These are phyloP conservation scores for Yamadazyma spencermartinsiae DNA, from an alignment of 1,139 yeast species.

Conservation along the genomic window DNA sequence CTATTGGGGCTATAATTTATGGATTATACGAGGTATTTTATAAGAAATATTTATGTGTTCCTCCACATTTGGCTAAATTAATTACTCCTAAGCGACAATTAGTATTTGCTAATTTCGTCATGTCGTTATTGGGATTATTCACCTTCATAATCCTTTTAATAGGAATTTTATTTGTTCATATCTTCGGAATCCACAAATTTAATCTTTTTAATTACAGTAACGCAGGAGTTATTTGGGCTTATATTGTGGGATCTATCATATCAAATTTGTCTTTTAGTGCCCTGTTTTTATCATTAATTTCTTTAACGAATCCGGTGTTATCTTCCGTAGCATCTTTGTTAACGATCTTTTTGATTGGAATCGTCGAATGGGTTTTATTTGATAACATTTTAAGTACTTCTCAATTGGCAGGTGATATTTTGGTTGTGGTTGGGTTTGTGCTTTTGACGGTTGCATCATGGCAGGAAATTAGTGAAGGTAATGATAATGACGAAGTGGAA, in stretches of 20 bases:
- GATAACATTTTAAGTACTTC: slow-evolving; percentile 50
- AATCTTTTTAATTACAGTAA: slow-evolving; percentile 50
- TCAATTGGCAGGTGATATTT: slow-evolving; percentile 56
- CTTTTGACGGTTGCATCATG: slow-evolving; percentile 72
- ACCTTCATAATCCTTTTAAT: slow-evolving; percentile 55
- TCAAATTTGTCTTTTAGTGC: slow-evolving; percentile 72
- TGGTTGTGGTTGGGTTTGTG: slow-evolving; percentile 67
- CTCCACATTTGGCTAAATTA: slow-evolving; percentile 46
- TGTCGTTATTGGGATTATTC: slow-evolving; percentile 58
- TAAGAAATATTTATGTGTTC: slow-evolving; percentile 76
- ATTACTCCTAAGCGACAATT: slow-evolving; percentile 50
- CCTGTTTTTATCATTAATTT: slow-evolving; percentile 73
- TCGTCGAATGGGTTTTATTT: slow-evolving; percentile 74
- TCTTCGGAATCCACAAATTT: slow-evolving; percentile 60
- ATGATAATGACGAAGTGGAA: slow-evolving; percentile 53
- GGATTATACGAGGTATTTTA: slow-evolving; percentile 86
- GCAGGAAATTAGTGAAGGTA: slow-evolving; percentile 69
- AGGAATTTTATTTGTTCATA: slow-evolving; percentile 50
- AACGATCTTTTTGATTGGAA: slow-evolving; percentile 77
- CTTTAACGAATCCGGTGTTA: slow-evolving; percentile 82
- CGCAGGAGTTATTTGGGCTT: slow-evolving; percentile 40
- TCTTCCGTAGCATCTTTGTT: slow-evolving; percentile 80
- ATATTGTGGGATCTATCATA: slow-evolving; percentile 50
- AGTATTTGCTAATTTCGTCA: slow-evolving; percentile 48
- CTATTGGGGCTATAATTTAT: slow-evolving; percentile 76